Base-by-base conservation (phyloP, 163 green algal species). In the Chlamydomonas reinhardtii region DNA sequence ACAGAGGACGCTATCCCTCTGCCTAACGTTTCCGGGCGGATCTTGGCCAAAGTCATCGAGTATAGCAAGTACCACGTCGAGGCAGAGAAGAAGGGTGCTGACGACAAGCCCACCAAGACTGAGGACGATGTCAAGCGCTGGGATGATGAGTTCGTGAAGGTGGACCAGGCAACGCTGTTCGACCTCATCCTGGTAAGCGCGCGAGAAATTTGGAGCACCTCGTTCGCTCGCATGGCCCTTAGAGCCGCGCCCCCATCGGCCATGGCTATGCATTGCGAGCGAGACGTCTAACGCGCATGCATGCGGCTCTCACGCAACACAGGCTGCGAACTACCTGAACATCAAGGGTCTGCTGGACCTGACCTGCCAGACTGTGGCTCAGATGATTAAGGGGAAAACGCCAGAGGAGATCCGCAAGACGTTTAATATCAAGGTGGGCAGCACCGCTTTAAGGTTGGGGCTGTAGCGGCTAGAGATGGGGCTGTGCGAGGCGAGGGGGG, bases 281-380 rank as follows among this genome's bases (percentile, higher is more conserved):
- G 12, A 56, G 1, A 56, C 39, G 14, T 17, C 48, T 12, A 56
- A 56, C 9, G 11, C 9, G 48, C 48, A 17, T 56, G 48, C 48
- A 56, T 56, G 48, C 9, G 48, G 64, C 29, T 27, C 27, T 70
- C 20, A 4, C 31, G 14, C 66, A 11, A 19, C 31, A 31, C 91
- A 97, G 94, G 98, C 98, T 2, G 98, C 98, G 59, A 99, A 99
- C 92, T 99, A 99, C 92, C 91, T 99, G 9, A 99, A 99, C 94
- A 99, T 99, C 92, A 99, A 99, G 92, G 86, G 88, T n/a, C 92
- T 99, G 80, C 92, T 99, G 71, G 98, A 99, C 90, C 93, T 99
- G 22, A 99, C 96, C 0, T 99, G 98, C 92, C 93, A 98, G 70
- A 99, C 97, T 19, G 98, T 99, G 16, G 98, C 98, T 16, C 97